phyloP scores from a whole-genome alignment of 1,284 basidiomycete genomes.

The Puccinia horiana region DNA sequence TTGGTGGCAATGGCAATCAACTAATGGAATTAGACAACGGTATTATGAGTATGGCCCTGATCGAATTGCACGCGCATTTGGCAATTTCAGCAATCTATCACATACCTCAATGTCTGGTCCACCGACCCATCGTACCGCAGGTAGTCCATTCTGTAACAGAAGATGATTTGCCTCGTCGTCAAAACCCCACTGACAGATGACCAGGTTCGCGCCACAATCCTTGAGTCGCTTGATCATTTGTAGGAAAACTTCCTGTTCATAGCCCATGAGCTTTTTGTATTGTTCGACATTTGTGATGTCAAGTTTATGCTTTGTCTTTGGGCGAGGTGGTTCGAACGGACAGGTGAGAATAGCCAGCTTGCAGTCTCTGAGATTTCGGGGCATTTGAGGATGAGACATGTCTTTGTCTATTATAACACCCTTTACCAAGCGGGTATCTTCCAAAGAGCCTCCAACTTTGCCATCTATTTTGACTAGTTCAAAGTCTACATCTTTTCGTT shows the following conservation, averaged over 20 bases:
- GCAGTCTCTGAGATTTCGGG: slow-evolving; percentile 80
- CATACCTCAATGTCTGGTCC: slow-evolving; percentile 95
- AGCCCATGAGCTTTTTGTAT: slow-evolving; percentile 89
- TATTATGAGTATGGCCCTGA: background rate
- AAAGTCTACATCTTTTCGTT: slow-evolving; percentile 92
- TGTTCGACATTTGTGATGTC: slow-evolving; percentile 98
- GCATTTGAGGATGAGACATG: slow-evolving; percentile 99
- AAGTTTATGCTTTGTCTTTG: slow-evolving; percentile 99
- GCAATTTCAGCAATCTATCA: background rate
- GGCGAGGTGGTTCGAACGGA: slow-evolving; percentile 96
- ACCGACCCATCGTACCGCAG: slow-evolving; percentile 98
- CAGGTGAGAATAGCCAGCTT: slow-evolving; percentile 95
- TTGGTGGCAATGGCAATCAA: slow-evolving; percentile 98
- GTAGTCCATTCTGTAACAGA: slow-evolving; percentile 94
- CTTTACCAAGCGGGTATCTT: slow-evolving; percentile 87
- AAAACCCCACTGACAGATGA: slow-evolving; percentile 99
- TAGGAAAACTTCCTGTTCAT: slow-evolving; percentile 92
- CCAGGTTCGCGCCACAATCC: slow-evolving; percentile 95
- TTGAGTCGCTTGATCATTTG: slow-evolving; percentile 98
- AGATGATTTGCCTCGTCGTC: slow-evolving; percentile 99
- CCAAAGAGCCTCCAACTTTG: slow-evolving; percentile 94
- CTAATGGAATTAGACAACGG: slow-evolving; percentile 60
- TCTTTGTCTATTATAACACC: slow-evolving; percentile 99
- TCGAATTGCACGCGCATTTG: background rate
- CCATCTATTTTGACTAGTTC: slow-evolving; percentile 99